phyloP scores from a whole-genome alignment of 1,284 basidiomycete species.

The Apiotrichum domesticum region DNA sequence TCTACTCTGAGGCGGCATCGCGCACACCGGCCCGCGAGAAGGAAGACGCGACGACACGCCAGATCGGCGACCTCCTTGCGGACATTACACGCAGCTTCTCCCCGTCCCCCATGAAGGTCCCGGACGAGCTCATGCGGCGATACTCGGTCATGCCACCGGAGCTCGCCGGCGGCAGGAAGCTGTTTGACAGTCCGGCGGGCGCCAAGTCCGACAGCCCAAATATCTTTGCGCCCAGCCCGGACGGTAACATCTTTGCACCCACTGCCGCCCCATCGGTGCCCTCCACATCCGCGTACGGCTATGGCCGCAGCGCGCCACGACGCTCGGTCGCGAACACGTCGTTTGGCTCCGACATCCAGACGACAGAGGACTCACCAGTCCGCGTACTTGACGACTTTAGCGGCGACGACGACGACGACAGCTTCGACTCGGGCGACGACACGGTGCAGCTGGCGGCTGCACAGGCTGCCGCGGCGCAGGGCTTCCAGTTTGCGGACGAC shows the following conservation, averaged over 20 bases:
- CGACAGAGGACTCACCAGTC: slow-evolving; percentile 7
- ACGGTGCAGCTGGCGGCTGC: neutral
- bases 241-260: slow-evolving; percentile 1
- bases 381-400: slow-evolving; percentile 13
- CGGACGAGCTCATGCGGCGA: slow-evolving; percentile 29
- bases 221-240: neutral
- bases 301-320: slow-evolving; percentile 7
- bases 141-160: slow-evolving; percentile 35
- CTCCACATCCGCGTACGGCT: neutral
- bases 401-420: slow-evolving; percentile 12
- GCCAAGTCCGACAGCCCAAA: neutral
- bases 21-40: neutral
- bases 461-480: neutral
- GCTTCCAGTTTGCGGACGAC: slow-evolving; percentile 14
- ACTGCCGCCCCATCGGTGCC: neutral
- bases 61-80: slow-evolving; percentile 38
- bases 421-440: slow-evolving; percentile 7
- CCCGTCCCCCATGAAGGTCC: slow-evolving; percentile 15
- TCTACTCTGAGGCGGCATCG: slow-evolving; percentile 29
- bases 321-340: slow-evolving; percentile 37
- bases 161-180: slow-evolving; percentile 8
- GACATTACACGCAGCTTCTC: slow-evolving; percentile 23
- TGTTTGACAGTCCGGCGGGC: slow-evolving; percentile 7
- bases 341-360: slow-evolving; percentile 29
- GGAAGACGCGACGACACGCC: neutral